These are phyloP conservation scores for Rosa chinensis DNA, from an alignment of 306 rosid species.

Conservation along the genomic window DNA sequence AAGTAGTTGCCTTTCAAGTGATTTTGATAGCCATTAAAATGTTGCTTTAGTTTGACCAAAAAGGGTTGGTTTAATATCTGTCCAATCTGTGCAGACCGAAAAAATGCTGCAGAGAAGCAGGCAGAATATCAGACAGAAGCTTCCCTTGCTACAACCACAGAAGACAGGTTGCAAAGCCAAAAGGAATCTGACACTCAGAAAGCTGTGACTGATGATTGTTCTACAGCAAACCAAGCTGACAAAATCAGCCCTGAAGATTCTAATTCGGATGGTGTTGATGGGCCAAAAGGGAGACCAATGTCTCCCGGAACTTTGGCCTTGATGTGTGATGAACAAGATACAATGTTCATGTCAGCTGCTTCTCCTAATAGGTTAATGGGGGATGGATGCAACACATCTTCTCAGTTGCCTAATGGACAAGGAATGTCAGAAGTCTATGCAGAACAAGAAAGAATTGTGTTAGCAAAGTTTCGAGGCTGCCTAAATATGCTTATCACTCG, in stretches of 20 bases:
- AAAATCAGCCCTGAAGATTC: slow-evolving; percentile 66
- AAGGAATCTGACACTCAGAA: slow-evolving; percentile 63
- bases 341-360: slow-evolving; percentile 78
- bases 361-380: slow-evolving; percentile 59
- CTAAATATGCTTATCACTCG: slow-evolving; percentile 84
- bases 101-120: slow-evolving; percentile 52
- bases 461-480: slow-evolving; percentile 82
- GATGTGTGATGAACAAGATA: slow-evolving; percentile 97
- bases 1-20: slow-evolving; percentile 23
- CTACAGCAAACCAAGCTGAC: slow-evolving; percentile 68
- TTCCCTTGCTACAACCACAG: slow-evolving; percentile 68
- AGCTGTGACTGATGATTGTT: slow-evolving; percentile 64
- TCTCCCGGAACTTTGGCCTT: slow-evolving; percentile 98
- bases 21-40: slow-evolving; percentile 1
- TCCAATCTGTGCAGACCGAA: slow-evolving; percentile 57
- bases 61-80: slow-evolving; percentile 7
- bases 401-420: slow-evolving; percentile 65
- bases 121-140: slow-evolving; percentile 30
- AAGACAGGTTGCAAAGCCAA: slow-evolving; percentile 59
- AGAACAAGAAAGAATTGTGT: slow-evolving; percentile 82
- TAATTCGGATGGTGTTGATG: slow-evolving; percentile 70
- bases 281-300: slow-evolving; percentile 74
- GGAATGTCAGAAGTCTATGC: slow-evolving; percentile 77
- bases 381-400: slow-evolving; percentile 60
- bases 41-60: background rate